Percentiles rank a stretch among this genome's conserved stretches.
Conservation (phyloP, 225 moss, liverwort and hornwort genomes). For the Pseudoscleropodium purum region DNA sequence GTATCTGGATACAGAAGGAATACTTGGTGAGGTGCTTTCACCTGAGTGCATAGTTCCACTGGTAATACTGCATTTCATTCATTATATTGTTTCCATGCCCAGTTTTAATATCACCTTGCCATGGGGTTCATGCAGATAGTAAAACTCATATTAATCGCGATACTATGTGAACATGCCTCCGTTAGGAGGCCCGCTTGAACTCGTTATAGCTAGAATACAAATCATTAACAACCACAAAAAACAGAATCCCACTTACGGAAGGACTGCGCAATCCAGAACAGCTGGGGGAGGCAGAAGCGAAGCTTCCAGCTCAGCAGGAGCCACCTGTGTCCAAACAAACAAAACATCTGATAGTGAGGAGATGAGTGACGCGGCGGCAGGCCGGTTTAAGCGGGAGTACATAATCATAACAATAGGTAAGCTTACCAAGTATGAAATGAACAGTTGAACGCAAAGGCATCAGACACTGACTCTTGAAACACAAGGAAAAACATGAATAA, state of each 20-base stretch:
- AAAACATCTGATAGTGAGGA: not conserved
- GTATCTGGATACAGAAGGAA: not conserved
- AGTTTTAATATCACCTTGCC: not conserved
- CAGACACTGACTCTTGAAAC: not conserved
- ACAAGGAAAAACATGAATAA: not conserved
- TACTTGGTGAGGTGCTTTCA: not conserved
- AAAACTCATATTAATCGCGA: not conserved
- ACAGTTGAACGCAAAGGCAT: not conserved
- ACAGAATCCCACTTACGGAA: slow-evolving; percentile 25
- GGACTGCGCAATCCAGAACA: slow-evolving; percentile 38
- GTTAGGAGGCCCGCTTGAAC: not conserved
- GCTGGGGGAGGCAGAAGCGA: slow-evolving; percentile 35
- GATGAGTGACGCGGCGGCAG: not conserved
- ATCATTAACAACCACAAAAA: not conserved
- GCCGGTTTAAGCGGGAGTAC: not conserved
- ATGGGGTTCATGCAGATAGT: not conserved
- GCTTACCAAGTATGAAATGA: not conserved
- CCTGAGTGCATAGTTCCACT: not conserved
- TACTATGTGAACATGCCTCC: not conserved
- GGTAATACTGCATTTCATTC: not conserved
- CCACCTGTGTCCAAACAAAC: slow-evolving; percentile 14
- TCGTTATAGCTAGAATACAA: not conserved
- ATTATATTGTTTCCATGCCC: not conserved
- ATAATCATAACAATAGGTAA: not conserved
- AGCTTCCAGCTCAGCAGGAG: slow-evolving; percentile 46